These are phyloP conservation scores for Sporothrix schenckii DNA, from an alignment of 2,329 filamentous ascomycete genomes.

Conservation along the genomic window DNA sequence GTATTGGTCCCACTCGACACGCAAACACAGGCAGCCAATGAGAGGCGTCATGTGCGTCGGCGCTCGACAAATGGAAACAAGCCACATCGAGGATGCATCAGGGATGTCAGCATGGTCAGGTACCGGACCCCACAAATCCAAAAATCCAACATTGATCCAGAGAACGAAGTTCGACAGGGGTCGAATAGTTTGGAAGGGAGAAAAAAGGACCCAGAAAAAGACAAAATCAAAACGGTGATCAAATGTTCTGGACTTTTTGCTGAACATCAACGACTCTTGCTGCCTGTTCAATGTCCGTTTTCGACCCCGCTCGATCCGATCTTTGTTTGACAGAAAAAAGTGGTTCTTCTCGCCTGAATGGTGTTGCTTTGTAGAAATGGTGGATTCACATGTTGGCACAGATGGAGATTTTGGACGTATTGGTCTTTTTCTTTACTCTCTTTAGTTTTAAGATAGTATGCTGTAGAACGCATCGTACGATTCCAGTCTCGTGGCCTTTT, in stretches of 20 bases:
- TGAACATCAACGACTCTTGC: not conserved
- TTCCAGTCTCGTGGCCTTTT: no score
- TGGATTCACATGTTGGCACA: constrained; percentile 17
- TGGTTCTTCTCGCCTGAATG: not conserved
- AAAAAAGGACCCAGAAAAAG: constrained; percentile 7
- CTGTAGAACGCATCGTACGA: no score
- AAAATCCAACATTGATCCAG: not conserved
- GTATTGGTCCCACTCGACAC: not conserved
- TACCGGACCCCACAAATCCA: not conserved
- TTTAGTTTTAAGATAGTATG: no score
- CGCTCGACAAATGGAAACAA: constrained; percentile 30
- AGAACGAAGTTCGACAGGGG: constrained; percentile 1
- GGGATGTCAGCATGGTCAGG: not conserved
- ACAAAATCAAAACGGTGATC: constrained; percentile 14
- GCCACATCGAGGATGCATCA: constrained; percentile 21
- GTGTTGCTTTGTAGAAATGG: not conserved
- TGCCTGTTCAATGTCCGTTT: not conserved
- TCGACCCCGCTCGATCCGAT: constrained; percentile 7
- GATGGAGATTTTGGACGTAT: not conserved
- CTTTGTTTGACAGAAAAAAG: not conserved
- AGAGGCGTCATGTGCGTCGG: not conserved
- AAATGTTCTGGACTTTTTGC: constrained; percentile 17
- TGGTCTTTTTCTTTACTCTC: no score
- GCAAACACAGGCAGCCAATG: constrained; percentile 12
- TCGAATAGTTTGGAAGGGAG: not conserved